phyloP scores from a whole-genome alignment of 192 early-diverging fungal genomes.

The Coemansia sp. region DNA sequence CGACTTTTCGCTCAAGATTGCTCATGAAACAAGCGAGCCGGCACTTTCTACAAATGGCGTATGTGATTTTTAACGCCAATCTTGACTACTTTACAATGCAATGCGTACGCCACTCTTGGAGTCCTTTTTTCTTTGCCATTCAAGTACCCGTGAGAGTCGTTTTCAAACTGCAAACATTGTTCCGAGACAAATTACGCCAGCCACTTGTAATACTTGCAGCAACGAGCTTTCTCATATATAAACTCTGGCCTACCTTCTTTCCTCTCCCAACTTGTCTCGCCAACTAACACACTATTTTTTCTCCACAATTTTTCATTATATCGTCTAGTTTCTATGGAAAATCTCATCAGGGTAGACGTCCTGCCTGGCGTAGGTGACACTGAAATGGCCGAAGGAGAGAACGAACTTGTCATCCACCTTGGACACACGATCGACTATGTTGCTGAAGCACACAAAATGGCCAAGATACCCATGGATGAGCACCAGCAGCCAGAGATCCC shows the following conservation, averaged over 20 bases:
- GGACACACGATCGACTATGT: too few species aligned
- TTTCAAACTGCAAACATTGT: background rate
- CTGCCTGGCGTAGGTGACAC: background rate
- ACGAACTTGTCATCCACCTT: too few species aligned
- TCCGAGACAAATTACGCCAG: background rate
- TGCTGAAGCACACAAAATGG: too few species aligned
- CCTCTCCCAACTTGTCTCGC: background rate
- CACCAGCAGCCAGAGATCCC: too few species aligned
- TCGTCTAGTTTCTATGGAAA: background rate
- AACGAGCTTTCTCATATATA: background rate
- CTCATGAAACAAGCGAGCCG: background rate
- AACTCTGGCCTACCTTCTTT: background rate
- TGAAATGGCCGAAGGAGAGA: too few species aligned
- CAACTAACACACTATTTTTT: background rate
- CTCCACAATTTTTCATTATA: background rate
- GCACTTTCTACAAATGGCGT: background rate
- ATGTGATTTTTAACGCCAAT: constrained; percentile 7
- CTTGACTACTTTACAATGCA: too few species aligned
- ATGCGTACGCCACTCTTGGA: too few species aligned
- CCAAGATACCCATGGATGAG: too few species aligned
- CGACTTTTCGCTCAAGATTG: constrained; percentile 96
- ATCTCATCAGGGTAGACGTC: background rate
- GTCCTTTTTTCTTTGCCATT: too few species aligned
- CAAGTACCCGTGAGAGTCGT: background rate
- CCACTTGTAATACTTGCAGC: background rate